Base-by-base conservation (phyloP, 1,284 basidiomycete species). In the Pseudozyma hubeiensis region DNA sequence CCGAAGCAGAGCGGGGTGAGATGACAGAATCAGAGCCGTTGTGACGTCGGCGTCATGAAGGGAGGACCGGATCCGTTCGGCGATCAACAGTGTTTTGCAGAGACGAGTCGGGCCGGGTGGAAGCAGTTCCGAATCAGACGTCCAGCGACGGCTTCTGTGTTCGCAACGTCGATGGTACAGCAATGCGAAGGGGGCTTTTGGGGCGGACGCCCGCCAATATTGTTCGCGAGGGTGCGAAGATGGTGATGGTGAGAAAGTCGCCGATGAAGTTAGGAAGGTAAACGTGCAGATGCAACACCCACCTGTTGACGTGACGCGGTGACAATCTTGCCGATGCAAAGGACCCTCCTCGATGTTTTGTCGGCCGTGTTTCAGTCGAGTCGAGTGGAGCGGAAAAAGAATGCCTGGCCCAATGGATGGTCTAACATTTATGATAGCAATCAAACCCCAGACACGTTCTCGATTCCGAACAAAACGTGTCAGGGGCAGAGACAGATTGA, bases 131-230 rank as follows among this genome's bases (percentile, higher is more conserved):
- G 7, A 53, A 31, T n/a, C 19, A 34, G 33, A 24, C 10, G 14
- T n/a, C n/a, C n/a, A 7, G 30, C 40, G 51, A 44, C 31, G 29
- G 52, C 52, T 34, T 44, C 33, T 11, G 33, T 11, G 10, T 41
- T 33, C 9, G 31, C 31, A 37, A 19, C 34, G 10, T 29, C 41
- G 24, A 19, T 44, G 19, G 19, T 13, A 13, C 8, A 33, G 35
- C 41, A 43, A 14, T 44, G 31, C 33, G 52, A 17, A 53, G 41
- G 39, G 7, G 11, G 6, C 41, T 44, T 31, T 35, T 6, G 31
- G 31, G 41, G 41, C 35, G 30, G 31, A 34, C 17, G 52, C 40
- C 41, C 52, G 11, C 52, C 40, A 13, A 43, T 31, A 35, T 52
- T 29, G 41, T 39, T 41, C 10, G 10, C n/a, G 40, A 7, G 40